Conservation (phyloP, 164 flowering plant genomes). For the Annona squamosa region DNA sequence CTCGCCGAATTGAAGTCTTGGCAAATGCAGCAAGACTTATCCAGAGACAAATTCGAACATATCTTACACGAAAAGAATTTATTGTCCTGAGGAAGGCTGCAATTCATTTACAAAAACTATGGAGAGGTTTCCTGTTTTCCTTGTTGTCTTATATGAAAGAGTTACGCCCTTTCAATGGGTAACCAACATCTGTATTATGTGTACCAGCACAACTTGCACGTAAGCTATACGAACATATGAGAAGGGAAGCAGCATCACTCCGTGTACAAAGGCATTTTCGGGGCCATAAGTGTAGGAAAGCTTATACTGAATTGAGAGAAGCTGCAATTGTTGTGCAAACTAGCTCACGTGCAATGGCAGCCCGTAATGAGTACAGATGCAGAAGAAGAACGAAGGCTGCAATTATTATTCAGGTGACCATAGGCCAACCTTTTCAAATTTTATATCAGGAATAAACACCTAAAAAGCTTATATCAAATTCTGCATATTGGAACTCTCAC, state of each 20-base stretch:
- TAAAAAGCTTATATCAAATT: background rate
- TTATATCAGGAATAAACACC: background rate
- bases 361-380: constrained; percentile 49
- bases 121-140: constrained; percentile 55
- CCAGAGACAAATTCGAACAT: constrained; percentile 69
- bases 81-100: constrained; percentile 44
- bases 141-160: background rate
- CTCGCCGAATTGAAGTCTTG: constrained; percentile 67
- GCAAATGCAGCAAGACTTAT: constrained; percentile 63
- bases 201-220: constrained; percentile 59
- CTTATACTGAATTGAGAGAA: constrained; percentile 34
- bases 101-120: constrained; percentile 44
- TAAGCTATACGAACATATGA: constrained; percentile 50
- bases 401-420: constrained; percentile 47
- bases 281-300: constrained; percentile 38
- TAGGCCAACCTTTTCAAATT: background rate
- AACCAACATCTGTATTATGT: background rate
- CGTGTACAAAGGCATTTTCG: constrained; percentile 58
- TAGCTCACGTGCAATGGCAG: constrained; percentile 64
- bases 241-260: constrained; percentile 63
- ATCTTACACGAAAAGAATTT: constrained; percentile 62
- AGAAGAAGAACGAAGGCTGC: constrained; percentile 68
- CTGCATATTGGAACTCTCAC: too few species aligned
- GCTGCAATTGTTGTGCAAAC: constrained; percentile 64
- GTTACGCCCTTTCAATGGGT: background rate